A percentile compares a stretch with the other conserved stretches of the same genome.
phyloP scores from a whole-genome alignment of 192 early-diverging fungal genomes.

The Backusella mclennaniae region DNA sequence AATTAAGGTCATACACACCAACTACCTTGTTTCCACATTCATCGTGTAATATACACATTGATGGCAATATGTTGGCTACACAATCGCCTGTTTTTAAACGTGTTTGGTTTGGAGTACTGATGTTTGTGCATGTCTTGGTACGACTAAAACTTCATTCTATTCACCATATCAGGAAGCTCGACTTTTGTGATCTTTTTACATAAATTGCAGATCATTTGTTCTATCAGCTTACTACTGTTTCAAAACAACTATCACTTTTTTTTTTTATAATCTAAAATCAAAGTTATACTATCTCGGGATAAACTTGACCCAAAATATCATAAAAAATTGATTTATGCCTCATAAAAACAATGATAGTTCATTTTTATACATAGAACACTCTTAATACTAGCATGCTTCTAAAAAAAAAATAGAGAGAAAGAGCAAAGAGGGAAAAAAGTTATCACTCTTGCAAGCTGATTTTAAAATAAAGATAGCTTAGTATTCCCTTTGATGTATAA shows the following conservation, averaged over 20 bases:
- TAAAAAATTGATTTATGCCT: not conserved
- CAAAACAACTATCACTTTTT: not conserved
- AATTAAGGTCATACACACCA: not conserved
- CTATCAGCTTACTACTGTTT: not conserved
- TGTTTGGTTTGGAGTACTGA: not conserved
- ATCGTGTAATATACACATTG: constrained; percentile 3
- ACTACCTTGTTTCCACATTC: not conserved
- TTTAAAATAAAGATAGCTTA: constrained; percentile 8
- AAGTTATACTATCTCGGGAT: not conserved
- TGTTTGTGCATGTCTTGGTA: constrained; percentile 4
- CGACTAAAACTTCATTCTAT: not conserved
- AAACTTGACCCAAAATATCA: not conserved
- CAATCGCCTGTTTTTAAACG: not conserved
- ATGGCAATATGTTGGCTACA: not conserved
- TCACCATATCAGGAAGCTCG: not conserved
- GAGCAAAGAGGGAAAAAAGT: not conserved
- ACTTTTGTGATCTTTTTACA: not conserved
- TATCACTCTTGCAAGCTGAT: constrained; percentile 2
- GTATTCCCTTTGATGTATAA: not conserved
- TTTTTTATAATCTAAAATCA: not conserved
- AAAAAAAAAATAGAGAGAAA: not conserved
- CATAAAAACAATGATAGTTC: not conserved
- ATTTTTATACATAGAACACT: not conserved
- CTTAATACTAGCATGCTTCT: not conserved
- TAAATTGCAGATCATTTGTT: constrained; percentile 1